Evolutionary conservation across 768 basidiomycete genomes (phyloP), one percentile per base, ranked within the genome.

Genomic region (Boletus rex-veris): DNA sequence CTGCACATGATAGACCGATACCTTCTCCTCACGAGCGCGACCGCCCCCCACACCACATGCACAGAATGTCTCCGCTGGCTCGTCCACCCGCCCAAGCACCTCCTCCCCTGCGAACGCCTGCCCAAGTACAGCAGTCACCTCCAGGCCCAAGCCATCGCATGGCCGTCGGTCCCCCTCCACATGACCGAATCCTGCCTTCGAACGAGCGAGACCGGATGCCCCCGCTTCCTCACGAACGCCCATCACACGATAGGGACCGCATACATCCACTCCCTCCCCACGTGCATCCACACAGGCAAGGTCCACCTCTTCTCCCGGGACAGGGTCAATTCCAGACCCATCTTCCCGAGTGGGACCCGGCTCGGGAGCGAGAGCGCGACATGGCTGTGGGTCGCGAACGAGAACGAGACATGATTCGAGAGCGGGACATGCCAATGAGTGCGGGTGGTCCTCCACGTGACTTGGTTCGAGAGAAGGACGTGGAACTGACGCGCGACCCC

Each of bases 241-340:
- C 40, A 21, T 55, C 49, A 12, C 62, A 60, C 37, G 62, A 59
- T 39, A 61, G 52, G 38, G 66, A 66, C 44, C 66, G 65, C 58
- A 65, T 67, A 21, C 72, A 71, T 47, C 60, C 64, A 19, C 63
- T 64, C 2, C 62, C 59, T 18, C 52, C 59, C 14, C 58, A 59
- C 16, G 45, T 61, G 1, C 67, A 65, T 44, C 24, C 59, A 31
- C 66, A 62, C 40, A 57, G 58, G 45, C 59, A 50, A 48, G 51
- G 33, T 18, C 63, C 55, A 12, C 42, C 59, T 14, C 39, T 58
- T 6, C 61, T 69, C 14, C 68, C 70, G 0, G 68, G 70, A 5
- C 69, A 71, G 41, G 62, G 70, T 38, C 66, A 70, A 38, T 71
- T 70, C 51, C 70, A 68, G 40, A 31, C 62, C 0, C 62, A 64